Evolutionary conservation across 352 stramenopile species (phyloP), one percentile per base, ranked within the genome.

Genomic region (Pythium phragmiticola): DNA sequence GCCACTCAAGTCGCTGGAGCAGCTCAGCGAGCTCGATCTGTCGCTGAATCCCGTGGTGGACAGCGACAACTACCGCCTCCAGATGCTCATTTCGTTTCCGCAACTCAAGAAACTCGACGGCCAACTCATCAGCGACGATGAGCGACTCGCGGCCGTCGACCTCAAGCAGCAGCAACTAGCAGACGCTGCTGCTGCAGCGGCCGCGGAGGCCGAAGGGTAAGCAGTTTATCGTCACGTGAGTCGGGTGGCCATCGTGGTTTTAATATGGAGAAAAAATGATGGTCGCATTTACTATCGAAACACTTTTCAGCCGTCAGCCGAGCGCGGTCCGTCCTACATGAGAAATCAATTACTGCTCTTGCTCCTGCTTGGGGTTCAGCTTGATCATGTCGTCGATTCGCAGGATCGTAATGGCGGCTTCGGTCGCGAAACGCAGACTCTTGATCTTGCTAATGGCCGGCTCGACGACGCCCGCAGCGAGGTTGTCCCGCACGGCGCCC

Each of bases 391-490:
- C 97, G 84, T 99, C 98, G 77, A 99, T 99, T 77, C 98, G 90
- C 61, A 99, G 74, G 85, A 99, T 99, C 37, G 97, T 99, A 80
- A 99, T 99, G 48, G 97, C 97, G 37, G 97, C 97, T 68, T 99
- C 98, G 6, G 96, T 99, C 19, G 98, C 98, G 85, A 99, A 99
- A 68, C 97, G 87, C 65, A 99, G 80, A 74, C 89, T 98, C 82
- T 99, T 99, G 79, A 99, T 98, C 87, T 99, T 99, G 70, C 94
- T 99, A 68, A 99, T 99, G 58, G 98, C 97, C 19, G 98, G 98
- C 84, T 99, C 98, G 16, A 99, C 89, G n/a, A 99, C 97, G 61
- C 96, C 97, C 21, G 91, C 94, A 23, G 82, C 83, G 39, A 99
- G 82, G 79, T 99, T 99, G 81, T 99, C 83, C 55, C 94, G 87